Conservation (phyloP, 2,329 filamentous ascomycete genomes). For the Teratosphaeria gauchensis region DNA sequence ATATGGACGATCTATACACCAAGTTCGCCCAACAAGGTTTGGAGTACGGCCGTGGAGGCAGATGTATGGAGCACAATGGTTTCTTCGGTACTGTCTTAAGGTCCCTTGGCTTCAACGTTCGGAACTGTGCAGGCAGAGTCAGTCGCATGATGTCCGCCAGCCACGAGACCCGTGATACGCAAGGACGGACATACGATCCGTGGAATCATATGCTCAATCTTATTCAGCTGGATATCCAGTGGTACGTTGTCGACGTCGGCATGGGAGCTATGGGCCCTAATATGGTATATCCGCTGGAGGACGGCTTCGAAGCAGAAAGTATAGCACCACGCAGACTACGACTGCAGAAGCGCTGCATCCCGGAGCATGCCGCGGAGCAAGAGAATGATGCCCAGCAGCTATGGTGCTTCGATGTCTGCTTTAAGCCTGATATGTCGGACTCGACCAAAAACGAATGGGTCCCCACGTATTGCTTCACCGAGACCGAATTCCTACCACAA, state of each 20-base stretch:
- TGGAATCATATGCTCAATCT: conserved; percentile 39
- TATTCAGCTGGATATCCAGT: conserved; percentile 22
- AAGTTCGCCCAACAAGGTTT: conserved; percentile 36
- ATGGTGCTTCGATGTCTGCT: conserved; percentile 34
- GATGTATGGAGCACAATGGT: conserved; percentile 50
- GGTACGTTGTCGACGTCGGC: conserved; percentile 33
- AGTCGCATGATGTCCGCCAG: conserved; percentile 16
- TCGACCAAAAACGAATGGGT: conserved; percentile 40
- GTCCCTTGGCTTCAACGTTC: conserved; percentile 41
- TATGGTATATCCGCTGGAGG: conserved; percentile 29
- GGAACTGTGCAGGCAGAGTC: conserved; percentile 33
- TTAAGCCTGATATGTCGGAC: conserved; percentile 19
- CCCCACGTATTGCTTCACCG: conserved; percentile 55
- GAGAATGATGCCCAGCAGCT: conserved; percentile 27
- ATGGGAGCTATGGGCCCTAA: conserved; percentile 29
- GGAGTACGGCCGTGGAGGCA: conserved; percentile 41
- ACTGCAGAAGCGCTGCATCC: conserved; percentile 15
- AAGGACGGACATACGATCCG: conserved; percentile 15
- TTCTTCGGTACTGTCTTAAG: conserved; percentile 44
- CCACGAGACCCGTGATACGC: conserved; percentile 9
- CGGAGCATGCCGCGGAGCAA: conserved; percentile 10
- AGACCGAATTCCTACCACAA: conserved; percentile 51
- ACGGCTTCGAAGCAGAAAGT: conserved; percentile 12
- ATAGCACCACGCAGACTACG: conserved; percentile 14
- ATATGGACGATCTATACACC: conserved; percentile 41